phyloP scores from a whole-genome alignment of 2,329 filamentous ascomycete species.

The Dactylellina drechsleri region DNA sequence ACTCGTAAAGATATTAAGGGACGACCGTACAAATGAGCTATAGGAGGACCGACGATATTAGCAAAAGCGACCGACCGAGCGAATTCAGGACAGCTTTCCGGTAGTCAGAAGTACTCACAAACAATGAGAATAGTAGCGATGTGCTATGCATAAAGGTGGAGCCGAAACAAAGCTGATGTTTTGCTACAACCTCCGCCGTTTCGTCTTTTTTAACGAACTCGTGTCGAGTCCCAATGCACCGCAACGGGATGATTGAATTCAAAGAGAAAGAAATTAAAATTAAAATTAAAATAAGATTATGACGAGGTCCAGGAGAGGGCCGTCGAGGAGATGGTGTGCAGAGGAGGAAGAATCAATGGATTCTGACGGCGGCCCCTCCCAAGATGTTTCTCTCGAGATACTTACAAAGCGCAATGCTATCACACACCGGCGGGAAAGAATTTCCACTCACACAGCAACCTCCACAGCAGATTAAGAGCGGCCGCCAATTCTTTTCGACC shows the following conservation, averaged over 20 bases:
- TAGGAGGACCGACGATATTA: conserved; percentile 9
- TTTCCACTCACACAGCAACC: background rate
- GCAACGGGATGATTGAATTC: conserved; percentile 30
- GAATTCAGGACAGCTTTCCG: conserved; percentile 25
- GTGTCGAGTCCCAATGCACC: conserved; percentile 33
- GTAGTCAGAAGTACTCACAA: background rate
- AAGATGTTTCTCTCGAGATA: too few species aligned
- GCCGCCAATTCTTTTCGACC: too few species aligned
- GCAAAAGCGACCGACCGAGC: background rate
- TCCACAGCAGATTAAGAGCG: too few species aligned
- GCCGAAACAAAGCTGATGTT: conserved; percentile 40
- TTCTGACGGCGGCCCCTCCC: too few species aligned
- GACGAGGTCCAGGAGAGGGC: background rate
- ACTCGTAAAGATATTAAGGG: background rate
- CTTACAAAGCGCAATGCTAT: too few species aligned
- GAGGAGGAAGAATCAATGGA: conserved; percentile 7
- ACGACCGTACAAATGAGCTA: background rate
- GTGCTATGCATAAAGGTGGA: conserved; percentile 35
- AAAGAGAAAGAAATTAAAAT: too few species aligned
- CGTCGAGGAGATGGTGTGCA: conserved; percentile 31
- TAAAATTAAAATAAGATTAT: too few species aligned
- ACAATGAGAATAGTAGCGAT: too few species aligned
- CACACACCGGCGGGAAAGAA: background rate
- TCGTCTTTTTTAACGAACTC: too few species aligned
- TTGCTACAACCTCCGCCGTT: background rate